Evolutionary conservation across 1,284 basidiomycete genomes (phyloP), one percentile per base, ranked within the genome.

Genomic region (Ganoderma lingzhi): DNA sequence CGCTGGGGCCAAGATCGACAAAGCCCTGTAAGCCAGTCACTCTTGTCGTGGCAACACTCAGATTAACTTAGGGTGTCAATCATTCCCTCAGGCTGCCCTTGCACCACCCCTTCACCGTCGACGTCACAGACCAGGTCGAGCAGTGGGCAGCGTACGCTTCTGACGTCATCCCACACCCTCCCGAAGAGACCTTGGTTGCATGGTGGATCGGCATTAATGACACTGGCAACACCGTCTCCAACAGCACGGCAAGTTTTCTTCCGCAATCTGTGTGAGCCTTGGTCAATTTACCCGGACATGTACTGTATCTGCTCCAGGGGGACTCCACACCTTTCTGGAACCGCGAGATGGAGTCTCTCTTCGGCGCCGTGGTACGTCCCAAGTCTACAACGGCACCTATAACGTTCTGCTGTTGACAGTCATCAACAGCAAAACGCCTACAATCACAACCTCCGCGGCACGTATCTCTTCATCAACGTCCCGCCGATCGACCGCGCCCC

Each of bases 141-240:
- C 86, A 88, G 75, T 88, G 84, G 84, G 77, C 76, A 9, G 72
- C 76, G 5, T 86, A 82, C 71, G 87, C 83, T 0, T 80, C 84
- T 3, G 72, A 80, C 37, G 77, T 85, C 30, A 75, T 88, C 9
- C 84, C 86, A 3, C 84, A 85, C 73, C 84, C 84, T 8, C 61
- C 76, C 0, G 77, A 73, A 37, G 76, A 84, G 67, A 87, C 87
- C 0, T 74, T 88, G 42, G 84, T 85, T 3, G 80, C 82, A 2
- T 89, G 87, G 87, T 89, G 86, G 85, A 88, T 88, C 67, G 87
- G 87, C 6, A 88, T 88, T 64, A 88, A 88, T 75, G 87, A 88
- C 73, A 87, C 86, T 0, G 85, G 86, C 3, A 87, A 88, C 74
- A 83, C 84, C 1, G 67, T 83, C n/a, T 76, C 76, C 58, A 87